Conservation (phyloP, 148 eudicot species). For the Nepenthes mirabilis region DNA sequence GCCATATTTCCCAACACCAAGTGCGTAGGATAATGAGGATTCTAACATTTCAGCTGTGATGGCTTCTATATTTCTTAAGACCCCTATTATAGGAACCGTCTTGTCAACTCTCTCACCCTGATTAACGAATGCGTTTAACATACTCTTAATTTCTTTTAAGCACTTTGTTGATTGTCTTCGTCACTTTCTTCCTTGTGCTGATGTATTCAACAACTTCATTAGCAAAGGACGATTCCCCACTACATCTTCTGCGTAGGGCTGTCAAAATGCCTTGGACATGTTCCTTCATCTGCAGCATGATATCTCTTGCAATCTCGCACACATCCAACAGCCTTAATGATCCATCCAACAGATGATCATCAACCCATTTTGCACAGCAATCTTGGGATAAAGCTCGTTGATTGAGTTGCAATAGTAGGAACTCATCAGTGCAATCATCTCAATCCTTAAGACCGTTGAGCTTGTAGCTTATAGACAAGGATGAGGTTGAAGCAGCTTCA, state of each 20-base stretch:
- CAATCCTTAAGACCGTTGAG: slow-evolving; percentile 22
- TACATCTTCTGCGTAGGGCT: slow-evolving; percentile 25
- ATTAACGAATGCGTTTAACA: background rate
- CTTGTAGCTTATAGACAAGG: slow-evolving; percentile 20
- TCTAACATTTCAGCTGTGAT: slow-evolving; percentile 9
- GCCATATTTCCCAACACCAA: too few relatives aligned
- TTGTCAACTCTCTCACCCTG: background rate
- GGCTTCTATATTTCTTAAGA: slow-evolving; percentile 12
- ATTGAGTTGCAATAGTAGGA: slow-evolving; percentile 10
- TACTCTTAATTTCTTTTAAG: slow-evolving; percentile 18
- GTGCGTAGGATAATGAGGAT: slow-evolving; percentile 12
- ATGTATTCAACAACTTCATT: slow-evolving; percentile 12
- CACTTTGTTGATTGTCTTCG: slow-evolving; percentile 20
- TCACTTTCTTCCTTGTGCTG: slow-evolving; percentile 17
- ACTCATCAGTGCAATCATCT: slow-evolving; percentile 11
- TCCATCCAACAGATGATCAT: slow-evolving; percentile 17
- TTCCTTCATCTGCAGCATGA: slow-evolving; percentile 21
- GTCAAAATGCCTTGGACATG: slow-evolving; percentile 25
- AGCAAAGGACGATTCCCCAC: slow-evolving; percentile 15
- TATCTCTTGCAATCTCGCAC: slow-evolving; percentile 26
- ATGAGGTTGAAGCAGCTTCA: slow-evolving; percentile 23
- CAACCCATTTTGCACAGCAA: slow-evolving; percentile 1
- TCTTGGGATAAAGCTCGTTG: slow-evolving; percentile 10
- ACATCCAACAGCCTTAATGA: slow-evolving; percentile 32
- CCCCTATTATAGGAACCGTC: background rate